phyloP scores from a whole-genome alignment of 345 rosid species.

The Brassica cretica region DNA sequence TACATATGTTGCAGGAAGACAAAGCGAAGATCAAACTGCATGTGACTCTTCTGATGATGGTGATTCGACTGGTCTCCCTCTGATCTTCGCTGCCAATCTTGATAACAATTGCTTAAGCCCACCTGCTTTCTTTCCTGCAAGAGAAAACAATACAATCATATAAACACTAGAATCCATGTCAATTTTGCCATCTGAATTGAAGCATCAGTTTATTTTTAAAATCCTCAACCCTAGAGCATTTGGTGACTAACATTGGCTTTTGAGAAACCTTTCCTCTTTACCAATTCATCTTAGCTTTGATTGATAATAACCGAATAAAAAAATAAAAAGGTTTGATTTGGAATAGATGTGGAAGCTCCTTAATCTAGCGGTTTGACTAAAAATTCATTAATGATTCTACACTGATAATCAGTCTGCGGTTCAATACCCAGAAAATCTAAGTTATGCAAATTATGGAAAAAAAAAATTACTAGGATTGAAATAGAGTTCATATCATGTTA shows the following conservation, averaged over 20 bases:
- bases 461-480: too few relatives aligned
- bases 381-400: too few relatives aligned
- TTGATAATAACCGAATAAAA: too few relatives aligned
- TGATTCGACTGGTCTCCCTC: slow-evolving; percentile 49
- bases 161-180: neutral
- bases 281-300: slow-evolving; percentile 42
- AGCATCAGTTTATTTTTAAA: neutral
- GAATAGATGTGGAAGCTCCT: too few relatives aligned
- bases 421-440: too few relatives aligned
- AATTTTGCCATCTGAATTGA: neutral
- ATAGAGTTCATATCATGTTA: too few relatives aligned
- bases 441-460: too few relatives aligned
- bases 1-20: too few relatives aligned
- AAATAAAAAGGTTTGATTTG: too few relatives aligned
- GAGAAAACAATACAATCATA: slow-evolving; percentile 35
- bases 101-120: slow-evolving; percentile 46
- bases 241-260: slow-evolving; percentile 55
- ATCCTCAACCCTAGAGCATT: neutral
- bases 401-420: too few relatives aligned
- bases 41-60: slow-evolving; percentile 16
- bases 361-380: too few relatives aligned
- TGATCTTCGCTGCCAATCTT: slow-evolving; percentile 57
- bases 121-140: slow-evolving; percentile 50
- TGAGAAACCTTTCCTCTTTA: slow-evolving; percentile 81
- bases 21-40: too few relatives aligned